Conservation (phyloP, 179 eudicot species). For the Nepenthes alata region DNA sequence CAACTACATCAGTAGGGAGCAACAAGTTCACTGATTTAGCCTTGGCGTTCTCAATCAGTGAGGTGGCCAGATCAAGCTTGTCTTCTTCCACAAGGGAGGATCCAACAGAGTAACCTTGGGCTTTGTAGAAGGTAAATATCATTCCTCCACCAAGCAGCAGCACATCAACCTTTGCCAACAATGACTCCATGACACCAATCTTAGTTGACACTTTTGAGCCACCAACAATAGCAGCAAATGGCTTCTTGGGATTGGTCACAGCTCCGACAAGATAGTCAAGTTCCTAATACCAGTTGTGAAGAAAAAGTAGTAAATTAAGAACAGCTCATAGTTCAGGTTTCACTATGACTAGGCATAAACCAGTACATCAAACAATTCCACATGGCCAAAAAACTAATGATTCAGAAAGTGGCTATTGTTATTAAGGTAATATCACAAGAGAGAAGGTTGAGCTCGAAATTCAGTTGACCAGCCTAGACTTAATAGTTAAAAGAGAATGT, state of each 20-base stretch:
- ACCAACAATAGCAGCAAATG: constrained; percentile 84
- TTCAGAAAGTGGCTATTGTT: no score
- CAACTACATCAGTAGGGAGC: constrained; percentile 61
- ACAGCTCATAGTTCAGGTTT: no score
- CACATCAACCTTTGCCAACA: constrained; percentile 47
- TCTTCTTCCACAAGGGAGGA: constrained; percentile 67
- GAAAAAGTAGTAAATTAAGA: not conserved
- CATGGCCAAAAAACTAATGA: no score
- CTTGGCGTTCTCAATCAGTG: constrained; percentile 58
- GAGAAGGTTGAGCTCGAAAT: no score
- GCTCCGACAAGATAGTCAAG: constrained; percentile 81
- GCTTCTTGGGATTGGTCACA: constrained; percentile 65
- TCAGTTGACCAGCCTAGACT: no score
- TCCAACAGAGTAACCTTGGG: constrained; percentile 54
- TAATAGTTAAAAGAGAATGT: no score
- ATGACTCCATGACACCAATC: constrained; percentile 69
- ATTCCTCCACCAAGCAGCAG: constrained; percentile 68
- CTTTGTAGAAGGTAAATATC: constrained; percentile 76
- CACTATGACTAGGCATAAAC: no score
- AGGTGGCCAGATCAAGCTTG: constrained; percentile 54
- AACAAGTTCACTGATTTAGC: constrained; percentile 51
- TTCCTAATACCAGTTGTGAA: constrained; percentile 22
- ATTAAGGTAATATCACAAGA: no score
- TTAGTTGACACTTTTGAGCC: constrained; percentile 78
- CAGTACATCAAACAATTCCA: no score